Percentiles rank a stretch among this genome's conserved stretches.
Evolutionary conservation across 257 asterid species (phyloP).

Genomic region (Plectranthus barbatus): DNA sequence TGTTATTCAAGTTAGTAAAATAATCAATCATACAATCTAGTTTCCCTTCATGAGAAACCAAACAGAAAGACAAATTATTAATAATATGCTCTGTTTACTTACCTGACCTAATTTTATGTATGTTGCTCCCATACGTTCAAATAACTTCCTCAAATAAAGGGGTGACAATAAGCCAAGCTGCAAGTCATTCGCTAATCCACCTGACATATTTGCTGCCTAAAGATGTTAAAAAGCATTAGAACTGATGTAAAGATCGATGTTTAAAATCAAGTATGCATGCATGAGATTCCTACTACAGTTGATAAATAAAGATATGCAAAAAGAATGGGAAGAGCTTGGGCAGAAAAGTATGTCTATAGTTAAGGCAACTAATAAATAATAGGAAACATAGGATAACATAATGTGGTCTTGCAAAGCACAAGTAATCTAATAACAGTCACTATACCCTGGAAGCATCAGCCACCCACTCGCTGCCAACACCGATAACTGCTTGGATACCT

Average conservation of each 20-base stretch:
- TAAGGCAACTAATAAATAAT: neutral
- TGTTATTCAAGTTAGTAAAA: too few species aligned
- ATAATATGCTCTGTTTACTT: conserved; percentile 10
- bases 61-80: neutral
- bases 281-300: neutral
- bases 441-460: conserved; percentile 81
- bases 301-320: neutral
- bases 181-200: conserved; percentile 61
- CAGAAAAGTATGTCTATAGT: neutral
- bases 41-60: neutral
- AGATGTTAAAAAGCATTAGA: conserved; percentile 20
- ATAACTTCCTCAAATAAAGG: conserved; percentile 73
- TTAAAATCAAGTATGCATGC: neutral
- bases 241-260: neutral
- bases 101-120: conserved; percentile 95
- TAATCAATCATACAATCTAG: neutral
- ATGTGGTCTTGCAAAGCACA: too few species aligned
- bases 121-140: conserved; percentile 97
- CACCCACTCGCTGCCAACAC: conserved; percentile 95
- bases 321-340: neutral
- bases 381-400: neutral
- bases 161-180: conserved; percentile 95
- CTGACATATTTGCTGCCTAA: conserved; percentile 57
- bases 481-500: conserved; percentile 93
- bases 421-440: conserved; percentile 6